A percentile compares a stretch with the other conserved stretches of the same genome.
These are phyloP conservation scores for Paraphoma sp. DNA, from an alignment of 2,329 filamentous ascomycete species.

Conservation along the genomic window DNA sequence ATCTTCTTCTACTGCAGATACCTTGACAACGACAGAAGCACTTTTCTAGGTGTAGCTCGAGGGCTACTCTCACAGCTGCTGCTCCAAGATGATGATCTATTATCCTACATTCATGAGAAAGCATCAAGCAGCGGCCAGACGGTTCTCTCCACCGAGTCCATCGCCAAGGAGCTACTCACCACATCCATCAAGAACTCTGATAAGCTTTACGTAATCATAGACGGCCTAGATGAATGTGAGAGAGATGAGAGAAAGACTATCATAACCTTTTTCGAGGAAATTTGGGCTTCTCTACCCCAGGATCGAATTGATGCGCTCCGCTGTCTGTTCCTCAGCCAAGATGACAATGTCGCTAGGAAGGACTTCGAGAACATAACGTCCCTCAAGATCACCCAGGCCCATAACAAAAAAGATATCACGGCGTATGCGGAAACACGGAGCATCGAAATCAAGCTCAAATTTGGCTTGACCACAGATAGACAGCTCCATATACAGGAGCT, in stretches of 20 bases:
- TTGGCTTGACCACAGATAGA: neutral
- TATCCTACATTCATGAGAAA: neutral
- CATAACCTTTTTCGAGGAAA: constrained; percentile 27
- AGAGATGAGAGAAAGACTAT: constrained; percentile 25
- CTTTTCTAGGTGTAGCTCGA: neutral
- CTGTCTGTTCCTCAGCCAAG: constrained; percentile 33
- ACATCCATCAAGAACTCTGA: neutral
- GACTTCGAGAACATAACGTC: constrained; percentile 4
- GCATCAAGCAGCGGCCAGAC: constrained; percentile 20
- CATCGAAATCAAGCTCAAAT: neutral
- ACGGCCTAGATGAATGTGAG: constrained; percentile 54
- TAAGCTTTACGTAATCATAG: constrained; percentile 50
- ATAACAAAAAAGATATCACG: constrained; percentile 5
- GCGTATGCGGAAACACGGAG: constrained; percentile 1
- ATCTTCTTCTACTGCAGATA: constrained; percentile 53
- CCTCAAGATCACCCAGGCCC: constrained; percentile 1
- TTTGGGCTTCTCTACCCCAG: constrained; percentile 14
- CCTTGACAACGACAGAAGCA: neutral
- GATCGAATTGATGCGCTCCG: constrained; percentile 29
- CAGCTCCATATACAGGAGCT: neutral
- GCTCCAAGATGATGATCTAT: neutral
- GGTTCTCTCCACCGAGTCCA: constrained; percentile 1
- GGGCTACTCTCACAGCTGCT: neutral
- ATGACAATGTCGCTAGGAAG: constrained; percentile 4
- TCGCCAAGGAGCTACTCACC: neutral